Base-by-base conservation (phyloP, 257 asterid genomes). In the Solanum etuberosum region DNA sequence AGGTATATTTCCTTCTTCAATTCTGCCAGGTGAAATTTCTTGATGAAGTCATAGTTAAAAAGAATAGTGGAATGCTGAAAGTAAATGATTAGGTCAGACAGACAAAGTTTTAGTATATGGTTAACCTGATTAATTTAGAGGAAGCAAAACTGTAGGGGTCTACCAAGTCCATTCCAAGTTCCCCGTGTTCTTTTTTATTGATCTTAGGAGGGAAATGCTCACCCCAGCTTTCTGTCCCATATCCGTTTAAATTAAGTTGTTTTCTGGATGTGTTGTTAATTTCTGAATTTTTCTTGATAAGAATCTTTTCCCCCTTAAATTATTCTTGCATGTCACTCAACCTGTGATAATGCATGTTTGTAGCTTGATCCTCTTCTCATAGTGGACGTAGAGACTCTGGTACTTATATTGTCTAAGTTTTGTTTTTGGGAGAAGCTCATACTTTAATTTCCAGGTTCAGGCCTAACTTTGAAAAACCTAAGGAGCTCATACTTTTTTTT, bases 1-100 rank as follows among this genome's bases (percentile, higher is more conserved):
- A 96, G 99, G 99, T 96, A 93, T 87, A 87, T 18, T 81, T 81
- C 85, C 20, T 27, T 29, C 67, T 81, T 81, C 85, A 29, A 54
- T 29, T 48, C 31, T 81, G 21, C 68, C 85, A 9, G 29, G 43
- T 81, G 40, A 51, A 46, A 48, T 48, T 42, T 81, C 43, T 81
- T 81, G 70, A 48, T 81, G 42, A 20, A 81, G 27, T 51, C 42
- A 81, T 31, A 48, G 54, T 48, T 31, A 5, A 29, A 46, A 81
- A 81, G 31, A 46, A 18, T 31, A 48, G 42, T 20, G 43, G 29
- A 81, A 18, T 5, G 42, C 10, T 81, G 85, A 81, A 81, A 48
- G 18, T 81, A 48, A 31, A 48, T 48, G 85, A 21, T 46, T 81
- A 48, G 29, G 31, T 10, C n/a, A 48, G 63, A 43, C 57, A 29